phyloP scores from a whole-genome alignment of 2,329 filamentous ascomycete genomes.

The Fusarium xylarioides region DNA sequence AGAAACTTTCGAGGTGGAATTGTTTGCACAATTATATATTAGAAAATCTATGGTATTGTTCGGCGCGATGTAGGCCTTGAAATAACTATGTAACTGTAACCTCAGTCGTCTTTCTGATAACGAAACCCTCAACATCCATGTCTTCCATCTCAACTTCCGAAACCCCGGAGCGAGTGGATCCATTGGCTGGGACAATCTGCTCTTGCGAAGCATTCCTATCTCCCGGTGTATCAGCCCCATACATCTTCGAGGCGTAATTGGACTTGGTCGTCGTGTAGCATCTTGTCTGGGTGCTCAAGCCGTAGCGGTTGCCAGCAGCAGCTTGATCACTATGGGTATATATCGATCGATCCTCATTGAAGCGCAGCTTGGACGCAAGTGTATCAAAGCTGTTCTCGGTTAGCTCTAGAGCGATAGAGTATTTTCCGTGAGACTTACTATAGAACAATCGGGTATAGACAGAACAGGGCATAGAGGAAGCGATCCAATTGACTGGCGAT shows the following conservation, averaged over 20 bases:
- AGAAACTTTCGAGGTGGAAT: fast-evolving
- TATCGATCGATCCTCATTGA: constrained; percentile 24
- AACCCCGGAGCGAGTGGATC: constrained; percentile 16
- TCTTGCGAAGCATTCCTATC: constrained; percentile 22
- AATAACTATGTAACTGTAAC: constrained; percentile 9
- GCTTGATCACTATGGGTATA: constrained; percentile 14
- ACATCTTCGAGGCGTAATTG: constrained; percentile 8
- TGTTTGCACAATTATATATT: constrained; percentile 5
- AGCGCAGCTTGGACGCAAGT: constrained; percentile 45
- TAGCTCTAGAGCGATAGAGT: no score
- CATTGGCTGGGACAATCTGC: constrained; percentile 10
- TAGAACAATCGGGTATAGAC: constrained; percentile 52
- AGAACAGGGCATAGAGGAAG: constrained; percentile 53
- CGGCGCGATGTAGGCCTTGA: fast-evolving
- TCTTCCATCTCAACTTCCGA: constrained; percentile 15
- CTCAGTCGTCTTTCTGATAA: constrained; percentile 36
- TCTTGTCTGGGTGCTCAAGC: constrained; percentile 15
- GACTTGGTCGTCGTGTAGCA: constrained; percentile 11
- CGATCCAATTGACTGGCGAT: constrained; percentile 51
- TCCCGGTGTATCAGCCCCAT: neutral
- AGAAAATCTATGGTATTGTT: neutral
- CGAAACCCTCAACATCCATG: constrained; percentile 19
- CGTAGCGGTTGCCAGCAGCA: neutral
- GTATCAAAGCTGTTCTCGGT: constrained; percentile 41
- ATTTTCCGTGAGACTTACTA: constrained; percentile 49